Evolutionary conservation across 441 rosid species (phyloP), one percentile per base, ranked within the genome.

Genomic region (California macrophylla): DNA sequence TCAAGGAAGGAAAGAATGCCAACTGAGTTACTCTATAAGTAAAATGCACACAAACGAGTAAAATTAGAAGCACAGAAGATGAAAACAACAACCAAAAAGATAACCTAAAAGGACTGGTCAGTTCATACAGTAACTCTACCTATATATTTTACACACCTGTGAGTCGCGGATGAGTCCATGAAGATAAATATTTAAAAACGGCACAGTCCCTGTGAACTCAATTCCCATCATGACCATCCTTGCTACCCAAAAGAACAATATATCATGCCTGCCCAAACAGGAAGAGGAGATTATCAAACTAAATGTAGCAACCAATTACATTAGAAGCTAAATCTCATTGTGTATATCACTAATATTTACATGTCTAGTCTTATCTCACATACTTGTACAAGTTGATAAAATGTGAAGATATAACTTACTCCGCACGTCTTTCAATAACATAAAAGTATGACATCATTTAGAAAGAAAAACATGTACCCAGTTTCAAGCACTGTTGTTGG

Each of bases 151-250:
- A 77, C 85, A 88, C 67, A 91, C 98, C 72, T 91, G 85, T 63
- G 97, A 84, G 73, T 93, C 98, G 60, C 95, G 89, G 71, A 93
- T 93, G 71, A 93, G 93, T 62, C 98, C 98, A 66, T 93, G 98
- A 72, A 93, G 97, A 79, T 89, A 89, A 70, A 93, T 86, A 82
- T 87, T 81, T 54, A 87, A 82, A 81, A 93, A 93, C 54, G 98
- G 98, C 77, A 86, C 93, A 20, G 82, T 88, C 73, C 98, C 97
- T 24, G 98, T 93, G 78, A 93, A 88, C 80, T 93, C 98, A 72
- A 93, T 83, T 75, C 98, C 98, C 98, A 93, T 93, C 97, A 93
- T 93, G 69, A 91, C 82, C 98, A 93, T 93, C 81, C 98, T 89
- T 76, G 98, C 98, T 60, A 91, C 98, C 98, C 98, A 93, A 74